Evolutionary conservation across 2,329 filamentous ascomycete species (phyloP), one percentile per base, ranked within the genome.

Genomic region (Blastomyces parvus): DNA sequence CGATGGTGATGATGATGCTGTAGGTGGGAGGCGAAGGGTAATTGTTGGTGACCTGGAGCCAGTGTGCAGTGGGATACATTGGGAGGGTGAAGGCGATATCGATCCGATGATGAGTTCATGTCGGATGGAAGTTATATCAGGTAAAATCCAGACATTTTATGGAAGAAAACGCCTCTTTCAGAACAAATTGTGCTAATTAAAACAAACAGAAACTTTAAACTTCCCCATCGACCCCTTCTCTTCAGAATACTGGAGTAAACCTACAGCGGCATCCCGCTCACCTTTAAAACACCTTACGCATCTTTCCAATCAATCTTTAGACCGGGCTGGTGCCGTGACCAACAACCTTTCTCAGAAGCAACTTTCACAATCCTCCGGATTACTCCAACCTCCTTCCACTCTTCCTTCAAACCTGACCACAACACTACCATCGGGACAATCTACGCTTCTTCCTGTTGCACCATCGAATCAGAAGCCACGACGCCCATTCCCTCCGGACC

Each of bases 171-270:
- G 9, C 52, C 7, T 19, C 33, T 13, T 56, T 38, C 30, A 2
- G 7, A 38, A 38, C 52, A 22, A 56, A 17, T 38, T 19, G 9
- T 52, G 22, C n/a, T 27, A 14, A 27, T 2, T 22, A 38, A 38
- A 8, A 38, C 8, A 17, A 8, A 36, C 61, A 74, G 81, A 82
- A 59, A 72, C 76, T 4, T 73, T 78, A 60, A 72, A 74, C 62
- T 77, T 85, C 74, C 76, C 86, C 8, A 93, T 99, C 67, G 87
- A 99, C 70, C 94, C 94, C 0, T 95, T 93, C 72, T 92, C 90
- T 0, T 85, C 85, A 0, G 75, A 80, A 0, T 97, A 97, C 74
- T 97, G 94, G 94, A 74, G 74, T 38, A 73, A 73, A 48, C 72
- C 74, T 5, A 69, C 70, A 11, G 62, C 65, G 19, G 60, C 67